Evolutionary conservation across 2,329 filamentous ascomycete species (phyloP), one percentile per base, ranked within the genome.

Genomic region (Colletotrichum graminicola): DNA sequence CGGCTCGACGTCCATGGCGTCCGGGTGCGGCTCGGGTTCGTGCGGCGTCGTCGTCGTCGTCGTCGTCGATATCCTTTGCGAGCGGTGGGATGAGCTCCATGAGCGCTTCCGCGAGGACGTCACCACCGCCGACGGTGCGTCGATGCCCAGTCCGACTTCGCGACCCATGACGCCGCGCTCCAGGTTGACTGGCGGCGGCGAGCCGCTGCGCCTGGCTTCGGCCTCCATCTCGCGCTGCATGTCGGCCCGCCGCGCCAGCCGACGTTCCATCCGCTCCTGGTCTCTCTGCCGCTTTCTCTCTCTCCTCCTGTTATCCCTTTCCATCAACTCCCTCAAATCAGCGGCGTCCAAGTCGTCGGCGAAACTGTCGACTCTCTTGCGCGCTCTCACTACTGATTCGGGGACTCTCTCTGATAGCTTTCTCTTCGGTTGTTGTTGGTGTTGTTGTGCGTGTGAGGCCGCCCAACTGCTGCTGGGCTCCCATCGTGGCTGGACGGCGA

Each of bases 311-410:
- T 91, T 88, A 77, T 99, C 96, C 71, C 96, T 87, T 76, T 99
- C 96, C 89, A 99, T 92, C 39, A 98, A 85, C 78, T 97, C 93
- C 70, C 95, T 89, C 49, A 99, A 80, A 75, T 94, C 95, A 63
- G 92, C 90, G 4, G 96, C 93, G 81, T 94, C 94, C 66, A 99
- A 86, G 71, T 93, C 92, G 78, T 98, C 93, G 29, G 94, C 96
- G 55, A 98, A 82, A 80, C 93, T 83, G 82, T 93, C 82, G 78
- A 93, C 81, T 77, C 89, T 82, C 81, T 91, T 90, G 75, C 89
- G 88, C 3, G 87, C 87, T 74, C 86, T 90, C 36, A 91, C 77
- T 0, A 83, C 86, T 47, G 89, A 90, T 72, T 93, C 89, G n/a
- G 86, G 81, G 74, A 84, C 80, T 43, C 84, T 79, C 73, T 87